Evolutionary conservation across 495 filamentous ascomycete genomes (phyloP).

Genomic region (Annulohypoxylon nitens): DNA sequence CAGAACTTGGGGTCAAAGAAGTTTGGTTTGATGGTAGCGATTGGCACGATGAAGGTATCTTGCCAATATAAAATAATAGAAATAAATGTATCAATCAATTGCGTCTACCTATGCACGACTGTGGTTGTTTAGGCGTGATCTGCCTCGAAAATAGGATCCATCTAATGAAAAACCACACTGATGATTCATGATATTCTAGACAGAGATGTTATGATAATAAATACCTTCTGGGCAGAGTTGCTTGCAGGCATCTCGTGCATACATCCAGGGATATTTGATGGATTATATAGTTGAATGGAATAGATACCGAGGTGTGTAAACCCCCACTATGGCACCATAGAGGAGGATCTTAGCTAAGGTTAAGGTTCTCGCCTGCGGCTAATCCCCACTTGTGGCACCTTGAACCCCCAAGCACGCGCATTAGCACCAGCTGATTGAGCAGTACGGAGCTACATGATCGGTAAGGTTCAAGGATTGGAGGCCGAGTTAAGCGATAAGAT

Average conservation of each 20-base stretch:
- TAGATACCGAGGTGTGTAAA: too few species aligned
- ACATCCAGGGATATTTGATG: background rate
- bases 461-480: background rate
- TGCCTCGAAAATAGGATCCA: background rate
- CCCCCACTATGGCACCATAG: slow-evolving; percentile 1
- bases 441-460: background rate
- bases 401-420: slow-evolving; percentile 17
- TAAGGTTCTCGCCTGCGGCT: slow-evolving; percentile 14
- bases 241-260: background rate
- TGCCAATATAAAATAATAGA: slow-evolving; percentile 19
- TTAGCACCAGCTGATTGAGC: background rate
- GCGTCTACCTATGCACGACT: background rate
- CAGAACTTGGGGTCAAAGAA: slow-evolving; percentile 26
- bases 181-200: background rate
- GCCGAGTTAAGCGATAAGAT: slow-evolving; percentile 43
- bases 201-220: too few species aligned
- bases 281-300: too few species aligned
- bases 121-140: too few species aligned
- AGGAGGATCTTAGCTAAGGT: slow-evolving; percentile 5
- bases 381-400: background rate
- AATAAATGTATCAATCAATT: too few species aligned
- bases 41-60: slow-evolving; percentile 31
- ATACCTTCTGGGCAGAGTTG: background rate
- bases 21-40: slow-evolving; percentile 37
- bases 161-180: background rate